Evolutionary conservation across 2,329 filamentous ascomycete species (phyloP).

Genomic region (Blumeria graminis): DNA sequence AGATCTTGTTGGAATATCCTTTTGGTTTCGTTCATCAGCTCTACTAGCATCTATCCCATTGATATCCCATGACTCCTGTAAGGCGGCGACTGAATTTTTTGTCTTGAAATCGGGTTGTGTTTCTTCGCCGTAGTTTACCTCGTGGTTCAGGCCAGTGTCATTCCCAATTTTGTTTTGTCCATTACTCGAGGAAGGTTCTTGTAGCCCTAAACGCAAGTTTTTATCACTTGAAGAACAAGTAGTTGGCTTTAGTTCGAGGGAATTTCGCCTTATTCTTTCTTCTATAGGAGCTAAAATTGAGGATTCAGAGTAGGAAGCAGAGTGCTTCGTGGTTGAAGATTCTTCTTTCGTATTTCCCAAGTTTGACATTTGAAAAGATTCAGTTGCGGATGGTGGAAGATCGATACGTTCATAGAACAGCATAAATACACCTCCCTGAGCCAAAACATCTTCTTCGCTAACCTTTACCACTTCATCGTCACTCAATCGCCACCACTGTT

Average conservation of each 20-base stretch:
- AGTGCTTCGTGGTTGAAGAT: no score
- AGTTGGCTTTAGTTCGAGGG: no score
- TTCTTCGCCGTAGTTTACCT: no score
- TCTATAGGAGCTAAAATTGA: no score
- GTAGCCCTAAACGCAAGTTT: no score
- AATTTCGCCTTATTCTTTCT: no score
- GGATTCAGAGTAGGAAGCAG: no score
- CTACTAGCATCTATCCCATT: background rate
- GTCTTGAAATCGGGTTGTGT: no score
- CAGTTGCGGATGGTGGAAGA: no score
- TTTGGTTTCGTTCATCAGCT: background rate
- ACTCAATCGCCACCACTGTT: constrained; percentile 66
- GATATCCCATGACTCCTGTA: background rate
- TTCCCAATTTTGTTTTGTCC: background rate
- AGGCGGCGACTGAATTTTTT: background rate
- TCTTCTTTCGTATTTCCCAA: no score
- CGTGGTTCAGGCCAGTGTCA: background rate
- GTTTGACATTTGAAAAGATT: no score
- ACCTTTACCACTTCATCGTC: constrained; percentile 64
- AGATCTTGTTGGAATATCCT: background rate
- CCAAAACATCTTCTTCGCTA: constrained; percentile 46
- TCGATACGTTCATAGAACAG: constrained; percentile 74
- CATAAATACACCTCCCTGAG: constrained; percentile 75
- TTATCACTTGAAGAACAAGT: no score
- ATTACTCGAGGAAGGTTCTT: background rate